Evolutionary conservation across 176 grass and related monocot species (phyloP).

Genomic region (Cenchrus fungigraminus): DNA sequence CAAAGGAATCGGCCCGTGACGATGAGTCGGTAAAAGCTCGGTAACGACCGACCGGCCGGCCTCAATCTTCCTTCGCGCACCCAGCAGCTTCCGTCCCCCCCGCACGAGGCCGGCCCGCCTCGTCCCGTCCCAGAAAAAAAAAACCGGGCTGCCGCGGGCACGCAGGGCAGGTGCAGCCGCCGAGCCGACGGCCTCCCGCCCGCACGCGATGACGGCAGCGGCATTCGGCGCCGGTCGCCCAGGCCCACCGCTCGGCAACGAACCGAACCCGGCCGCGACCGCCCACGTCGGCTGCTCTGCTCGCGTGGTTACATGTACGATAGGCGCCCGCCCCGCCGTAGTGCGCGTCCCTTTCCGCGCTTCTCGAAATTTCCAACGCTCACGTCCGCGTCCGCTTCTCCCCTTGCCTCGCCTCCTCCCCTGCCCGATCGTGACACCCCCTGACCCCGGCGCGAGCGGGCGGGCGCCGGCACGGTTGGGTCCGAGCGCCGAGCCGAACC

Average conservation of each 20-base stretch:
- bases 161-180: neutral
- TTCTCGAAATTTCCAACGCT: conserved; percentile 36
- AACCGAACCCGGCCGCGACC: neutral
- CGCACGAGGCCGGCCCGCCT: neutral
- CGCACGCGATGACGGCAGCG: neutral
- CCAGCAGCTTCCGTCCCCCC: no score
- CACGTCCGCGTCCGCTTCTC: conserved; percentile 5
- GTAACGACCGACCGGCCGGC: neutral
- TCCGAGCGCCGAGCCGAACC: no score
- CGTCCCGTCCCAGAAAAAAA: neutral
- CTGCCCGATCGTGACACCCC: neutral
- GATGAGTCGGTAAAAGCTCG: neutral
- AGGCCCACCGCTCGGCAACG: neutral
- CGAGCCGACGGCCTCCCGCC: neutral
- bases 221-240: neutral
- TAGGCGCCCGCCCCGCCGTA: neutral
- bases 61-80: neutral
- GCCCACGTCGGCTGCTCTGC: neutral
- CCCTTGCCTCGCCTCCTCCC: neutral
- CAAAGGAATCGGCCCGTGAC: neutral
- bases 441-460: no score
- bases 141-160: neutral
- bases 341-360: conserved; percentile 30
- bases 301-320: neutral
- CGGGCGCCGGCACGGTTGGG: no score